Base-by-base conservation (phyloP, 352 stramenopile genomes). In the Lagenidium giganteum region DNA sequence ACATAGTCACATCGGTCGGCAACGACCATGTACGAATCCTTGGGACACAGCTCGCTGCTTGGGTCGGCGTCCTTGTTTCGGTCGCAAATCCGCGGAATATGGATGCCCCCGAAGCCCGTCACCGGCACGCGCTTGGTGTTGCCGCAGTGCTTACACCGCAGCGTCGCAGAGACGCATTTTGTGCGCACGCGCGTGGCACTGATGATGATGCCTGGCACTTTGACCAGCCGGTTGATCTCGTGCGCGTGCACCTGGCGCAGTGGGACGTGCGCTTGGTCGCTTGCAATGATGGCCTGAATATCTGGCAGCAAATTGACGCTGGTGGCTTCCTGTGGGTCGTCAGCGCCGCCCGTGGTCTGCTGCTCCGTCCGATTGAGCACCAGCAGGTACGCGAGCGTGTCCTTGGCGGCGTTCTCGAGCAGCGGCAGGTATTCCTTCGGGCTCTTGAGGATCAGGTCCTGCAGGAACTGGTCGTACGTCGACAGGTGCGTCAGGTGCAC, bases 201-300 rank as follows among this genome's bases (percentile, higher is more conserved):
- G 57, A 99, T 98, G 37, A 99, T 79, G 52, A 99, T 99, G 12
- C 96, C 96, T 1, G 95, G 95, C 9, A 96, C 78, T 55, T 95
- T 95, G 20, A 96, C 77, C 20, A 96, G 66, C 20, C 75, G 72
- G 49, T 94, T 95, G 42, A 97, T 93, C 53, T 96, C 82, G 30
- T 93, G 81, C 7, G 88, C 80, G 33, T 94, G 82, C 20, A 97
- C 78, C 17, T 87, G 63, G 3, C 88, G 78, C 26, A 97, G 60
- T 4, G 78, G 63, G 11, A 83, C 71, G 24, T 61, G 43, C 22
- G 64, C 64, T 66, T 90, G 78, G 31, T 92, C 82, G 45, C 83
- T 95, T 24, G 65, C 73, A 11, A 96, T 55, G 42, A 95, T 75
- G 3, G 84, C 77, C 37, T 93, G 81, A 24, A 93, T 83, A 39